Evolutionary conservation across 306 rosid species (phyloP).

Genomic region (Hippophae tibetana): DNA sequence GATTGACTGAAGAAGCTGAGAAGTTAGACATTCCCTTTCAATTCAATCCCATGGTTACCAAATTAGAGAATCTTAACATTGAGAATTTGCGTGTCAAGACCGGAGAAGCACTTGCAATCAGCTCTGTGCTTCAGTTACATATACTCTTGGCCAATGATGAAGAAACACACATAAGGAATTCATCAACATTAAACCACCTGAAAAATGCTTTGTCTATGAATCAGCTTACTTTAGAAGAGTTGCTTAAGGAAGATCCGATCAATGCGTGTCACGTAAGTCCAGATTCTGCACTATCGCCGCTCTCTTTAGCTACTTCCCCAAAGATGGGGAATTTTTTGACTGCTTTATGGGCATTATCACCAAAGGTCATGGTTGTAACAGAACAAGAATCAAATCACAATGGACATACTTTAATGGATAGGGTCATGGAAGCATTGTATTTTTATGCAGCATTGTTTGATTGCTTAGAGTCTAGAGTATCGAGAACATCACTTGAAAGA

Average conservation of each 20-base stretch:
- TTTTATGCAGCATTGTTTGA: conserved; percentile 69
- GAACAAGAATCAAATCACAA: conserved; percentile 90
- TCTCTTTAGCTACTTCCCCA: conserved; percentile 49
- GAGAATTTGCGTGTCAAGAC: conserved; percentile 62
- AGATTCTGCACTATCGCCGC: conserved; percentile 54
- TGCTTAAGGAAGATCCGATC: conserved; percentile 55
- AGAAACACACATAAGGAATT: conserved; percentile 30
- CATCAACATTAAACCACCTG: conserved; percentile 32
- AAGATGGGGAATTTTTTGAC: conserved; percentile 58
- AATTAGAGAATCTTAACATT: conserved; percentile 56
- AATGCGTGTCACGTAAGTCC: conserved; percentile 41
- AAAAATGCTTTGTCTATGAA: conserved; percentile 43
- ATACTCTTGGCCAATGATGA: conserved; percentile 63
- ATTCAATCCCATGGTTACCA: conserved; percentile 58
- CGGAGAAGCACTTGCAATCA: conserved; percentile 80
- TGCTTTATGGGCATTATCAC: conserved; percentile 44
- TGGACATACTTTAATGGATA: conserved; percentile 53
- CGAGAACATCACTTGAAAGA: conserved; percentile 44
- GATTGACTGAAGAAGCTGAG: conserved; percentile 58
- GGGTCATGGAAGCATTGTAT: conserved; percentile 44
- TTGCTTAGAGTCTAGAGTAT: conserved; percentile 62
- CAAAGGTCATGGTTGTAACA: conserved; percentile 59
- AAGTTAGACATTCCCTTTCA: conserved; percentile 63
- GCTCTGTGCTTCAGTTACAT: conserved; percentile 72
- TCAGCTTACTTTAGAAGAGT: conserved; percentile 54